phyloP scores from a whole-genome alignment of 257 asterid genomes.

The Lavandula angustifolia region DNA sequence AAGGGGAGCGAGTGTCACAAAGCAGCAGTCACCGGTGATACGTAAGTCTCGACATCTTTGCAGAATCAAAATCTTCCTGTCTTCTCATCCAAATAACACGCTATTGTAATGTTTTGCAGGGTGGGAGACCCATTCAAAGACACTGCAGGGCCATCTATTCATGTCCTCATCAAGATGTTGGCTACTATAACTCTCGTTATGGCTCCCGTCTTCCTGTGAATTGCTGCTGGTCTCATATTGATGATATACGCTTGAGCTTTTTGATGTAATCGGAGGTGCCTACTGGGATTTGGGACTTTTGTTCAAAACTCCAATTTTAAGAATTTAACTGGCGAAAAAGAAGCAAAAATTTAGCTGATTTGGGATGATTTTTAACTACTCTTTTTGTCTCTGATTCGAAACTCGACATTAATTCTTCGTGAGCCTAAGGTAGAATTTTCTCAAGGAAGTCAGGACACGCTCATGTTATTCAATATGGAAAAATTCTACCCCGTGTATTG shows the following conservation, averaged over 20 bases:
- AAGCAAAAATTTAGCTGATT: too few relatives aligned
- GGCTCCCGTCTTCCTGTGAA: conserved; percentile 94
- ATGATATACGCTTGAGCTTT: conserved; percentile 31
- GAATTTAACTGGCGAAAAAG: too few relatives aligned
- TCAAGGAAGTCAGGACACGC: too few relatives aligned
- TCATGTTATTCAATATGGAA: too few relatives aligned
- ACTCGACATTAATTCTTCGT: too few relatives aligned
- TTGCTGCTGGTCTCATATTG: conserved; percentile 7
- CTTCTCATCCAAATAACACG: background rate
- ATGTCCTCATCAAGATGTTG: conserved; percentile 94
- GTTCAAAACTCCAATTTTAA: too few relatives aligned
- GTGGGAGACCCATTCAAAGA: conserved; percentile 99
- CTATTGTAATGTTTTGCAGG: conserved; percentile 40
- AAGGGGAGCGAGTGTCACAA: conserved; percentile 97
- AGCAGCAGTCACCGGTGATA: conserved; percentile 97
- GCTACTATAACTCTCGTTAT: conserved; percentile 97
- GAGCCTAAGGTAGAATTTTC: too few relatives aligned
- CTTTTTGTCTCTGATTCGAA: too few relatives aligned
- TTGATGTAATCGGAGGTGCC: conserved; percentile 35
- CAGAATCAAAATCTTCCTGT: background rate
- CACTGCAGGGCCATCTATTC: conserved; percentile 98
- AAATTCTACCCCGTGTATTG: too few relatives aligned
- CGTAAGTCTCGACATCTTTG: conserved; percentile 57
- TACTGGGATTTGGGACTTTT: too few relatives aligned
- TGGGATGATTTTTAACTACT: too few relatives aligned